Base-by-base conservation (phyloP, 495 filamentous ascomycete species). In the Lasiosphaeria ovina region DNA sequence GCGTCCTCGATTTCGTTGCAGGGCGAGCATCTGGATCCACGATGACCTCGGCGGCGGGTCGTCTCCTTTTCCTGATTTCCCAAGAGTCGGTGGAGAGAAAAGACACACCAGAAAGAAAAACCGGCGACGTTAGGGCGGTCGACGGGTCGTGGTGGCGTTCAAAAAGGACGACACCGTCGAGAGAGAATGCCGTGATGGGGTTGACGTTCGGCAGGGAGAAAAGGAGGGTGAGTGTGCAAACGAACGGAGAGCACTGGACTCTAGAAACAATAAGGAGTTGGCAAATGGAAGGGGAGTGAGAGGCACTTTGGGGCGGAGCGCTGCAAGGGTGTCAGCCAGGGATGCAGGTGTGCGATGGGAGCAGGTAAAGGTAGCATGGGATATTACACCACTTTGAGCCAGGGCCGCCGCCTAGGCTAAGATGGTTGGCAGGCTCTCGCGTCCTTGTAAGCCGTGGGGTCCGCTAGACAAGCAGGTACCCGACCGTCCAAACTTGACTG, bases 1-100 rank as follows among this genome's bases (percentile, higher is more conserved):
- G 62, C 66, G 66, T 69, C 60, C 58, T 57, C 66, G 68, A 66
- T 60, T 47, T 74, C 70, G 71, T 72, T 61, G 63, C 68, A 66
- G 55, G 61, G 58, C 62, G 63, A 63, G 71, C 71, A 74, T 74
- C 51, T 62, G 49, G 57, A 64, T 47, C 54, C 51, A 59, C 55
- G 55, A 47, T 55, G 66, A 60, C 63, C 62, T 59, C 60, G 55
- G 58, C 24, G 24, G 24, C 24, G 24, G 24, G 24, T 24, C 24
- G 24, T 24, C 24, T 24, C 24, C 24, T 24, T 24, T 24, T 24
- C 24, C 62, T 53, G 40, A 55, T 50, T 61, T 61, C 48, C 55
- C 35, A 60, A 47, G 54, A 56, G 47, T 64, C 59, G 59, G 48
- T n/a, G 8, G 44, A 31, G 6, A 33, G 34, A 31, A 53, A 62